Evolutionary conservation across 2,329 filamentous ascomycete species (phyloP).

Genomic region (Cladophialophora chaetospira): DNA sequence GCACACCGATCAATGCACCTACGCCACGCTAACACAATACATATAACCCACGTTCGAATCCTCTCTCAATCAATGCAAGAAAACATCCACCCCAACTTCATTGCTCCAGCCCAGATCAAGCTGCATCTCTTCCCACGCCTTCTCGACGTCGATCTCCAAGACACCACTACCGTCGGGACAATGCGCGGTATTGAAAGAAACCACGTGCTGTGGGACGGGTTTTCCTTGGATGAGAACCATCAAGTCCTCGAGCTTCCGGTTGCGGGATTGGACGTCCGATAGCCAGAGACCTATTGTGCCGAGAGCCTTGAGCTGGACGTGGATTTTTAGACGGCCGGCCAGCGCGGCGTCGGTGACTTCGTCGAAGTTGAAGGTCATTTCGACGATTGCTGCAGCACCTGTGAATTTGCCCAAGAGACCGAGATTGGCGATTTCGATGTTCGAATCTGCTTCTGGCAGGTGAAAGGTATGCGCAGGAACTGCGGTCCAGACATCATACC

Average conservation of each 20-base stretch:
- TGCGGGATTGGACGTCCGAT: conserved; percentile 45
- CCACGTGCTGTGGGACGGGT: conserved; percentile 67
- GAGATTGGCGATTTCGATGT: conserved; percentile 63
- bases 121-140: conserved; percentile 75
- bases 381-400: conserved; percentile 74
- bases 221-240: conserved; percentile 74
- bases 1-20: too few species aligned
- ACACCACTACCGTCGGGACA: conserved; percentile 45
- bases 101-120: conserved; percentile 76
- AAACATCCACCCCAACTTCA: conserved; percentile 71
- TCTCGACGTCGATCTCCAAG: conserved; percentile 73
- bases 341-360: conserved; percentile 51
- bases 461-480: conserved; percentile 68
- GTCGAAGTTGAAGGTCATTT: conserved; percentile 60
- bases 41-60: too few species aligned
- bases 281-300: conserved; percentile 74
- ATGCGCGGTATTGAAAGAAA: conserved; percentile 48
- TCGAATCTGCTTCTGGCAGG: conserved; percentile 44
- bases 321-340: conserved; percentile 57
- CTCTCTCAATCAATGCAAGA: conserved; percentile 34
- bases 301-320: conserved; percentile 75
- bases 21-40: background rate
- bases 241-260: conserved; percentile 60
- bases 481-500: conserved; percentile 80
- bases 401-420: conserved; percentile 89